Conservation (phyloP, 2,329 filamentous ascomycete genomes). For the Fusarium vanettenii region DNA sequence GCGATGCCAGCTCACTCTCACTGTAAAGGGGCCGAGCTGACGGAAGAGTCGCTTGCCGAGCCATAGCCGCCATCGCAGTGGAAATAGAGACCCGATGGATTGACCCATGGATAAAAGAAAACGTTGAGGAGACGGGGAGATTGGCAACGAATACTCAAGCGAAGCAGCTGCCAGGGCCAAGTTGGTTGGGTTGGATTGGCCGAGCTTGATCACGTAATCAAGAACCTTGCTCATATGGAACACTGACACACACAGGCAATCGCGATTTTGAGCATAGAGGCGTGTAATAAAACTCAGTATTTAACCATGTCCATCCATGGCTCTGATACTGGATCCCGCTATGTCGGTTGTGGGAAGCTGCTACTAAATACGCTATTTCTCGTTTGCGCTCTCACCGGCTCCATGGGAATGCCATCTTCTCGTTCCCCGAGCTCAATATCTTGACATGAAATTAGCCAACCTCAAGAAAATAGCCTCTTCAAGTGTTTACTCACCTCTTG, state of each 20-base stretch:
- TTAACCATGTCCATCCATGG: background rate
- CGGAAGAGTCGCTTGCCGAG: constrained; percentile 41
- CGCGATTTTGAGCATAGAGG: no score
- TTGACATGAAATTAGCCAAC: background rate
- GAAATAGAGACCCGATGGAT: constrained; percentile 40
- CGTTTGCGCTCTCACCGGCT: background rate
- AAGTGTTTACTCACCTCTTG: background rate
- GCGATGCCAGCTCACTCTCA: constrained; percentile 44
- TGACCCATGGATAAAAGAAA: constrained; percentile 36
- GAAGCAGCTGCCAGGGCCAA: no score
- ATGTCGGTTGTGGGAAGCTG: background rate
- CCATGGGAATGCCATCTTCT: background rate
- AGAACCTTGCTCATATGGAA: no score
- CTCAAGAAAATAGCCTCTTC: background rate
- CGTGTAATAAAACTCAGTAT: background rate
- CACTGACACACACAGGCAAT: no score
- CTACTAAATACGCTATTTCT: background rate
- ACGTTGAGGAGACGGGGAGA: background rate
- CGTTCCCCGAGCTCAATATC: background rate
- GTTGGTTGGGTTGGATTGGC: no score
- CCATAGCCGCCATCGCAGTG: constrained; percentile 42
- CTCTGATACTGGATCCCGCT: background rate
- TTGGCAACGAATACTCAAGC: no score
- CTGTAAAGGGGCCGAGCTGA: constrained; percentile 14
- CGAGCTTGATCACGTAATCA: no score